Evolutionary conservation across 352 stramenopile genomes (phyloP), one percentile per base, ranked within the genome.

Genomic region (Phytophthora pini): DNA sequence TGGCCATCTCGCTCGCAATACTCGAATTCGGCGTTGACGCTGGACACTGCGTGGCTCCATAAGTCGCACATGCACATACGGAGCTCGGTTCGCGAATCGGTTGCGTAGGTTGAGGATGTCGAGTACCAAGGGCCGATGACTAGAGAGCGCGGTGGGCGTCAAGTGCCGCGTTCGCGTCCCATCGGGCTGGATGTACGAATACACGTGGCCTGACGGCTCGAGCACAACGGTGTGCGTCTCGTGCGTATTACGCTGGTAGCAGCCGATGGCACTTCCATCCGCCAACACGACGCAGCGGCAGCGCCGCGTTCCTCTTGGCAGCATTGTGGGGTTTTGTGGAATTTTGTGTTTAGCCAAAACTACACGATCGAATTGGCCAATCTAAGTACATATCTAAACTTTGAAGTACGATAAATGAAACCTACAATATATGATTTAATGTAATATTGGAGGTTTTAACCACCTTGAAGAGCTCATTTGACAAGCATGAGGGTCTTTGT

Each of bases 191-290:
- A 90, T 75, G 46, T 83, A 83, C 71, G 82, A 75, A 66, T 88
- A 93, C 36, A 75, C 60, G 63, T 89, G 80, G 9, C 78, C 76
- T 8, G 80, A 78, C 24, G 74, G 62, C 61, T 91, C 84, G 7
- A 93, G 55, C 41, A 91, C 73, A n/a, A 93, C 44, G 3, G 68
- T 78, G 66, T 86, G 77, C 43, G 79, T 88, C 68, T 84, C 82
- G 56, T 89, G 80, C 6, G 31, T 44, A 57, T 63, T 63, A 43
- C 62, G 57, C 40, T 65, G 69, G 70, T 88, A 90, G 61, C 72
- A 74, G 9, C 72, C 71, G 47, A 91, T 51, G 10, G 70, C 56
- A 17, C 73, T 80, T 53, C 82, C 82, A 50, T 90, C 77, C 43
- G 51, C 58, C 41, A 93, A 75, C 68, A 93, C 46, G 20, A 89